Percentiles rank a stretch among this genome's conserved stretches.
Conservation (phyloP, 805 yeast species). For the Candida peoriensis region DNA sequence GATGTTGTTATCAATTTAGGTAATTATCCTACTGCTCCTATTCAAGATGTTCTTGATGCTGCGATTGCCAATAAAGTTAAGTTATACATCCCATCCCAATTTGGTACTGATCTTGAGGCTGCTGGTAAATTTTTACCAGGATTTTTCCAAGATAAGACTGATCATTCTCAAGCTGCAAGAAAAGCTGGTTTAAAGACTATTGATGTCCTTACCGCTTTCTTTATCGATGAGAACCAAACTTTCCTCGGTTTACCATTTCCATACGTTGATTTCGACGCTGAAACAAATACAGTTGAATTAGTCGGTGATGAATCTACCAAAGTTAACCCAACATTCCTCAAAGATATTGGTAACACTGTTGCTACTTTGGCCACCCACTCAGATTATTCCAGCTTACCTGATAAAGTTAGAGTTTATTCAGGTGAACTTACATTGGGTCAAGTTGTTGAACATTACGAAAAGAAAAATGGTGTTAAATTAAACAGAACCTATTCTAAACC, state of each 20-base stretch:
- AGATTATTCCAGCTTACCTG: conserved; percentile 37
- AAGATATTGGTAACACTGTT: conserved; percentile 40
- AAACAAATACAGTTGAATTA: conserved; percentile 14
- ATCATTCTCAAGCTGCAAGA: conserved; percentile 36
- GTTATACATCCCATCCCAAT: conserved; percentile 56
- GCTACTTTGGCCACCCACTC: conserved; percentile 35
- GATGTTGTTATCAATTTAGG: conserved; percentile 48
- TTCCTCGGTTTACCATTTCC: conserved; percentile 23
- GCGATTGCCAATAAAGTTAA: conserved; percentile 40
- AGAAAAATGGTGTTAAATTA: conserved; percentile 30
- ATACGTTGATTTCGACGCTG: conserved; percentile 34
- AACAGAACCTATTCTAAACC: conserved; percentile 27
- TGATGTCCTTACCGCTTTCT: conserved; percentile 36
- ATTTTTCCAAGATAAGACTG: conserved; percentile 28
- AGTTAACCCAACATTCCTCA: conserved; percentile 31
- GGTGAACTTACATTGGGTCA: conserved; percentile 35
- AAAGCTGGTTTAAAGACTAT: conserved; percentile 42
- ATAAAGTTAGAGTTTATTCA: conserved; percentile 38
- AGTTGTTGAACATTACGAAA: conserved; percentile 36
- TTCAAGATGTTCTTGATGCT: conserved; percentile 34
- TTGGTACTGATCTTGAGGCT: conserved; percentile 42
- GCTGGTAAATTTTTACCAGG: conserved; percentile 29
- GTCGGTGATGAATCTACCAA: conserved; percentile 36
- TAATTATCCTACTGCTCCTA: conserved; percentile 26
- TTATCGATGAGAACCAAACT: conserved; percentile 28